Percentiles rank a stretch among this genome's conserved stretches.
Evolutionary conservation across 345 rosid species (phyloP).

Genomic region (Melaleuca quinquenervia): DNA sequence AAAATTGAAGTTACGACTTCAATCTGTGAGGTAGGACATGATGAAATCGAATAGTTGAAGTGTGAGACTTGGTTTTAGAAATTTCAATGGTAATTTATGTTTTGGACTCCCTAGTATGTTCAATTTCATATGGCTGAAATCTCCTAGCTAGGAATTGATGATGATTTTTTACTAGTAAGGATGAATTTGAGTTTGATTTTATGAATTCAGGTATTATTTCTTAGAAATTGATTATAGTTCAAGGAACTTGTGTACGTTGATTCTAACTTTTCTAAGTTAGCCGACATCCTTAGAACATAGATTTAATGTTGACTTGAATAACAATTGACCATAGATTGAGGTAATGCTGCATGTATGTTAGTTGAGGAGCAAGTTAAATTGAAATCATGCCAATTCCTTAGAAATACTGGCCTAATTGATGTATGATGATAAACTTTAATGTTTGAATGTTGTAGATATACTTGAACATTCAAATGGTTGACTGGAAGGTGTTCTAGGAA

Average conservation of each 20-base stretch:
- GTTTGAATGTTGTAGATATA: neutral
- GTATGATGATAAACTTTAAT: too few species aligned
- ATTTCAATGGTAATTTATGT: too few species aligned
- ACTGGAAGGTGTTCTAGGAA: too few species aligned
- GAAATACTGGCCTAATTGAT: neutral
- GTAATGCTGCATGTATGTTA: neutral
- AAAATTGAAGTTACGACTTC: neutral
- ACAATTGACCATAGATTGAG: accelerated
- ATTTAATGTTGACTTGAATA: neutral
- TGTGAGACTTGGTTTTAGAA: neutral
- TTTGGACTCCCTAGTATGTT: neutral
- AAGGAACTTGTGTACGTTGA: neutral
- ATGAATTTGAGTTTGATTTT: too few species aligned
- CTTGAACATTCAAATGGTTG: too few species aligned
- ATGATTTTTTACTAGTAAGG: neutral
- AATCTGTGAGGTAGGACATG: neutral
- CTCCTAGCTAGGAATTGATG: neutral
- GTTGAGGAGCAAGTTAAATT: neutral
- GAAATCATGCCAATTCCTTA: neutral
- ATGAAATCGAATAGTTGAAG: neutral
- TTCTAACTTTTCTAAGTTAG: neutral
- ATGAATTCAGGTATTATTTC: neutral
- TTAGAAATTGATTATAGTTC: neutral
- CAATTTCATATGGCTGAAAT: neutral
- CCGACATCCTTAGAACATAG: neutral